A percentile compares a stretch with the other conserved stretches of the same genome.
Evolutionary conservation across 2,329 filamentous ascomycete species (phyloP).

Genomic region (Aureobasidium sp.): DNA sequence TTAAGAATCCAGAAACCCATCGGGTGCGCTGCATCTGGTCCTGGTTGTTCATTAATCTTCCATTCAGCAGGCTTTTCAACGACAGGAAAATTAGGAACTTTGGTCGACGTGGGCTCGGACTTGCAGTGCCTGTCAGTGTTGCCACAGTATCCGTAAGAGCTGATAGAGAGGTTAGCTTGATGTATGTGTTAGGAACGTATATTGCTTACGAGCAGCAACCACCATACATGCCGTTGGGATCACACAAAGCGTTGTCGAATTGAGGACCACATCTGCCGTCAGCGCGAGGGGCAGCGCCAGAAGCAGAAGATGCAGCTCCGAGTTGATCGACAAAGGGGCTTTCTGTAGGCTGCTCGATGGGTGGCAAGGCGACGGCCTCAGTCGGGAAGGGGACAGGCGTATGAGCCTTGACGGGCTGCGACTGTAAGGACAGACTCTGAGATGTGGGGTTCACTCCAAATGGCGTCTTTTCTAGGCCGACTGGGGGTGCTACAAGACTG

Average conservation of each 20-base stretch:
- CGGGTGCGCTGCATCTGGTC: neutral
- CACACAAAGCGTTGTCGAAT: conserved; percentile 31
- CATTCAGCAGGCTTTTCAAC: neutral
- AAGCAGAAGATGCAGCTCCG: neutral
- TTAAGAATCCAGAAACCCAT: conserved; percentile 7
- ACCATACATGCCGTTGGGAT: conserved; percentile 31
- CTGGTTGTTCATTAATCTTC: neutral
- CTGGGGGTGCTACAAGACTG: neutral
- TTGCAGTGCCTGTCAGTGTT: conserved; percentile 26
- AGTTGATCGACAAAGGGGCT: neutral
- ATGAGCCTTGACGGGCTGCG: neutral
- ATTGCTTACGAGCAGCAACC: conserved; percentile 27
- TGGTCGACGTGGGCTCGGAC: too few species aligned
- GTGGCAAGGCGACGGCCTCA: neutral
- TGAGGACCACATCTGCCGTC: conserved; percentile 35
- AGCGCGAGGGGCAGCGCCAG: conserved; percentile 15
- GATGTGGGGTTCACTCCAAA: neutral
- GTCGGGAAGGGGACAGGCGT: neutral
- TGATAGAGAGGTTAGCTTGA: conserved; percentile 11
- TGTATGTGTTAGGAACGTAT: neutral
- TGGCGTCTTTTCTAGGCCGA: neutral
- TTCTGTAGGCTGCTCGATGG: neutral
- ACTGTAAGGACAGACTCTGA: neutral
- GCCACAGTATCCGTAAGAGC: conserved; percentile 23
- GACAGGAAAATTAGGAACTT: neutral